Base-by-base conservation (phyloP, 805 yeast species). In the Teunomyces gatunensis region DNA sequence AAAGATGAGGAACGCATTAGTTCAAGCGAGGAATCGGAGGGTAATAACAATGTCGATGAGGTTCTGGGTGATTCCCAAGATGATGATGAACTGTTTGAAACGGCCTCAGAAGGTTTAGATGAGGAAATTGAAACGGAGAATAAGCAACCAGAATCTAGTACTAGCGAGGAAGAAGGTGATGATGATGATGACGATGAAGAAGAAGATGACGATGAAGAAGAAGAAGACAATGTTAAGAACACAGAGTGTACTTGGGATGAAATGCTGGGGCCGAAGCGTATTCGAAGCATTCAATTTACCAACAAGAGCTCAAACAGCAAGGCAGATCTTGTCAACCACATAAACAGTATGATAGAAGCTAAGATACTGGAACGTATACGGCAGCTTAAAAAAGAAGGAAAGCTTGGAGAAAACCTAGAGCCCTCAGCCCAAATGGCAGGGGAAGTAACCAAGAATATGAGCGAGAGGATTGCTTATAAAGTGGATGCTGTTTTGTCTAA, bases 261-360 rank as follows among this genome's bases (percentile, higher is more conserved):
- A 42, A 46, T 30, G 29, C 42, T 44, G 13, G 51, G 48, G 6
- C 5, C 46, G 17, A 33, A 17, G 40, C 39, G 23, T 4, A 39
- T 46, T 6, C 17, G 28, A n/a, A 27, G 12, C 9, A 39, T 50
- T 28, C 13, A 37, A 5, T 48, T 39, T 30, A 40, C 33, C 11
- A 59, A 57, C 32, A 42, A 39, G 6, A 36, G 45, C 13, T 33
- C 57, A 5, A 60, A 60, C 44, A 51, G 63, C 33, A 59, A 60
- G 36, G 54, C 53, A 6, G 55, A 49, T 12, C 47, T 63, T 11
- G 45, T 63, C n/a, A 63, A 61, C 39, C 60, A 59, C 44, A 37
- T 64, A 10, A 44, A 52, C 6, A 44, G 63, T 17, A 32, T 53
- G 23, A 36, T 64, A 10, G 58, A 55, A 28, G 42, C 50, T 5